Evolutionary conservation across 2,329 filamentous ascomycete species (phyloP).

Genomic region (Diplodia seriata): DNA sequence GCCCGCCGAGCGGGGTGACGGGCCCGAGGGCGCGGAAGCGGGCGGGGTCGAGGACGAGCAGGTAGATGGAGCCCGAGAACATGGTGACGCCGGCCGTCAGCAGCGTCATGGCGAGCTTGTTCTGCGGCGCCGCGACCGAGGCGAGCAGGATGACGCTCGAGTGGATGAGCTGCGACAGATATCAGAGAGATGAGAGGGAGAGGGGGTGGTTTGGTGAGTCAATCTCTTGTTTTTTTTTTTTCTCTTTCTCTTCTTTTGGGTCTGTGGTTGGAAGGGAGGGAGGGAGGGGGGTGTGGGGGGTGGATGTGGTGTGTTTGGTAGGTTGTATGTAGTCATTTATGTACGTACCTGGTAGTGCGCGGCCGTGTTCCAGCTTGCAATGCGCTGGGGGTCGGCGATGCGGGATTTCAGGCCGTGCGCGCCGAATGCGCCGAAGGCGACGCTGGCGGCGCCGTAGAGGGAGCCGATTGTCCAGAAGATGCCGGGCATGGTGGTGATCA

Average conservation of each 20-base stretch:
- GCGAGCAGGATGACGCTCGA: slow-evolving; percentile 64
- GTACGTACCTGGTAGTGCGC: slow-evolving; percentile 68
- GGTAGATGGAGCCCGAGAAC: slow-evolving; percentile 71
- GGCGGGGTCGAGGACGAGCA: slow-evolving; percentile 67
- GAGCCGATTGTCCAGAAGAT: slow-evolving; percentile 68
- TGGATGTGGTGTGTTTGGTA: too few species aligned
- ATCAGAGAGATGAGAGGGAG: too few species aligned
- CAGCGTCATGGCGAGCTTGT: slow-evolving; percentile 64
- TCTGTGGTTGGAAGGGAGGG: neutral
- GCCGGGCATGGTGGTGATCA: slow-evolving; percentile 41
- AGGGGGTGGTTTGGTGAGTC: neutral
- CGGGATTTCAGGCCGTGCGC: slow-evolving; percentile 70
- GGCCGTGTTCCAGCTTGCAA: slow-evolving; percentile 69
- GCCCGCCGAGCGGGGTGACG: slow-evolving; percentile 68
- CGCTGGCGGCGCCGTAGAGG: slow-evolving; percentile 67
- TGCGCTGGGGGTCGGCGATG: slow-evolving; percentile 64
- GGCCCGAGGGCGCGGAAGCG: slow-evolving; percentile 67
- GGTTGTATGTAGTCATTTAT: too few species aligned
- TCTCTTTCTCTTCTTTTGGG: neutral
- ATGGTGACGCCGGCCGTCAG: slow-evolving; percentile 71
- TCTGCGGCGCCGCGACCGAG: slow-evolving; percentile 59
- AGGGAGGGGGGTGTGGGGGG: too few species aligned
- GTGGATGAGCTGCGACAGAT: slow-evolving; percentile 63
- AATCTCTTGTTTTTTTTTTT: neutral
- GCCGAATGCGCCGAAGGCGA: slow-evolving; percentile 70